phyloP scores from a whole-genome alignment of 2,329 filamentous ascomycete species.

The Penicillium sp. region DNA sequence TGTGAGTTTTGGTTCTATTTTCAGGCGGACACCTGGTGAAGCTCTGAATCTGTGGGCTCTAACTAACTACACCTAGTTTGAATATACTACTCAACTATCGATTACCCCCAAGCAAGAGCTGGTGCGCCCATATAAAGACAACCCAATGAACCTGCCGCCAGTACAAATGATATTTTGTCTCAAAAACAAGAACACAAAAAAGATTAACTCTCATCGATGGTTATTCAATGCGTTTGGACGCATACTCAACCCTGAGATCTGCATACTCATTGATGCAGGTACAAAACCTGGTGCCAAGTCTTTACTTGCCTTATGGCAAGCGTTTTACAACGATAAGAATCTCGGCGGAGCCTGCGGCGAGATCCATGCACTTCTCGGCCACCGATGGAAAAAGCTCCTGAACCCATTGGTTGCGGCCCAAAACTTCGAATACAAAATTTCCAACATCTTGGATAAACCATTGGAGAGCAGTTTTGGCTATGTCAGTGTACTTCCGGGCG shows the following conservation, averaged over 20 bases:
- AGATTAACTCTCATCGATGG: constrained; percentile 98
- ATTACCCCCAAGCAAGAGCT: constrained; percentile 93
- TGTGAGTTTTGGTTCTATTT: constrained; percentile 35
- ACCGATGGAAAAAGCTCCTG: constrained; percentile 80
- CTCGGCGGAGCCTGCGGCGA: constrained; percentile 95
- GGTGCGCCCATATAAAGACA: constrained; percentile 81
- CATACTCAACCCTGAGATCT: constrained; percentile 92
- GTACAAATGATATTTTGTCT: constrained; percentile 98
- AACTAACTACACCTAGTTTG: constrained; percentile 57
- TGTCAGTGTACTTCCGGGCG: constrained; percentile 91
- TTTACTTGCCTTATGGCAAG: constrained; percentile 87
- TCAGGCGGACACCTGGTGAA: not conserved
- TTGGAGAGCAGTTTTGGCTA: constrained; percentile 94
- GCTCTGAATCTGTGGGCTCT: no score
- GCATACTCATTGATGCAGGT: constrained; percentile 89
- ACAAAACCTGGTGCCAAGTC: constrained; percentile 92
- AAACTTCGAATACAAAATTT: constrained; percentile 99
- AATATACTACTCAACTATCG: constrained; percentile 95
- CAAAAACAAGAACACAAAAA: constrained; percentile 97
- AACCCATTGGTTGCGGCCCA: constrained; percentile 92
- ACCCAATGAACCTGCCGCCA: constrained; percentile 77
- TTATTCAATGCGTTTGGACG: constrained; percentile 94
- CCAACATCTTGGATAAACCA: constrained; percentile 95
- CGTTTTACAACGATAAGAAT: constrained; percentile 98
- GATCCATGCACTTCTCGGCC: constrained; percentile 92